Conservation (phyloP, 768 basidiomycete species). For the Rhodocollybia butyracea region DNA sequence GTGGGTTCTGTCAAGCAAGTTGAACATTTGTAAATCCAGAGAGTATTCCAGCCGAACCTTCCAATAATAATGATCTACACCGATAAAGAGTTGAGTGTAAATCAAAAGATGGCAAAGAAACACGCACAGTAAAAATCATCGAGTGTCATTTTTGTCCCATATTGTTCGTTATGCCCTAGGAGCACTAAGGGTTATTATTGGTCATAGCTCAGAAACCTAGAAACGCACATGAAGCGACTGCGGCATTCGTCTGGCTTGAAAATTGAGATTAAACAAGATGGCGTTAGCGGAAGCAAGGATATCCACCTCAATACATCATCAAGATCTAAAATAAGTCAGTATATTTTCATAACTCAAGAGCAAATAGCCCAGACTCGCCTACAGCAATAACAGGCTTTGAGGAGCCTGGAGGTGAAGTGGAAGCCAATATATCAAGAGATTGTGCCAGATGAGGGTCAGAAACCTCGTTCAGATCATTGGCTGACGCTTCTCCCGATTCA, state of each 20-base stretch:
- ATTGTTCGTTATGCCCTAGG: conserved; percentile 64
- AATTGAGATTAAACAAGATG: neutral
- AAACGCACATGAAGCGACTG: conserved; percentile 53
- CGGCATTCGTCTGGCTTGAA: conserved; percentile 50
- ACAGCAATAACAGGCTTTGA: conserved; percentile 44
- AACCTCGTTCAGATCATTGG: conserved; percentile 31
- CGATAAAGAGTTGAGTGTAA: neutral
- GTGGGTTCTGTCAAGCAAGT: conserved; percentile 36
- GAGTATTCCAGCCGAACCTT: conserved; percentile 38
- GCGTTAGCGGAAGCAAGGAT: neutral
- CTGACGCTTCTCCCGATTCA: neutral
- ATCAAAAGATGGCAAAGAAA: neutral
- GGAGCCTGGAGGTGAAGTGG: conserved; percentile 19
- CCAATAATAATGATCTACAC: conserved; percentile 72
- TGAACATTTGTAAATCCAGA: neutral
- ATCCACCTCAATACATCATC: conserved; percentile 54
- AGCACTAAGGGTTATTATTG: neutral
- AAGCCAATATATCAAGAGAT: conserved; percentile 23
- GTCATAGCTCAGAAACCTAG: neutral
- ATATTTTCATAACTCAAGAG: neutral
- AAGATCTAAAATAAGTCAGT: conserved; percentile 39
- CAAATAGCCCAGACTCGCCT: neutral
- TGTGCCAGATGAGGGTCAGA: conserved; percentile 13
- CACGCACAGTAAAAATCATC: conserved; percentile 60
- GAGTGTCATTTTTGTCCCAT: conserved; percentile 53